phyloP scores from a whole-genome alignment of 495 filamentous ascomycete species.

The Daldinia childiae region DNA sequence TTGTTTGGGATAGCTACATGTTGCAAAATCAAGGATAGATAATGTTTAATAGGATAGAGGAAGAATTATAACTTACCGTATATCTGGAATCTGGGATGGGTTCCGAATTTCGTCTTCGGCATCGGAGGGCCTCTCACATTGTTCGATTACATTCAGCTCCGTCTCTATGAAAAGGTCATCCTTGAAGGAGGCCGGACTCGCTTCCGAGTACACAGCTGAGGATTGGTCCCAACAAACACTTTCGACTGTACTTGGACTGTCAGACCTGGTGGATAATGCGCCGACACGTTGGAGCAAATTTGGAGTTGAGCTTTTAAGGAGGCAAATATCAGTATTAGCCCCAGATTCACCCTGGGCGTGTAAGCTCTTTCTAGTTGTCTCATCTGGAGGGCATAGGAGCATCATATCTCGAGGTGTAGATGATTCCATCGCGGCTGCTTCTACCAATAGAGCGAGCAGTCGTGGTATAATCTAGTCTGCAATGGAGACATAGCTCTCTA shows the following conservation, averaged over 20 bases:
- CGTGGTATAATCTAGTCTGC: not conserved
- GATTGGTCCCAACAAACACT: slow-evolving; percentile 12
- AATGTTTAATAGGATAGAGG: not conserved
- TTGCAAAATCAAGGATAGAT: not conserved
- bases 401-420: not conserved
- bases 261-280: slow-evolving; percentile 9
- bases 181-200: slow-evolving; percentile 9
- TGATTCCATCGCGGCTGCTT: slow-evolving; percentile 8
- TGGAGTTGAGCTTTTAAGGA: not conserved
- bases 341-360: not conserved
- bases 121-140: slow-evolving; percentile 4
- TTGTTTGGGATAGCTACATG: not conserved
- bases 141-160: slow-evolving; percentile 15
- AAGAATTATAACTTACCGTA: not conserved
- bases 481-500: not conserved
- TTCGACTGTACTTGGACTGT: slow-evolving; percentile 9
- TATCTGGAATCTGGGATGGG: not conserved
- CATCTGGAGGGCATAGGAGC: not conserved
- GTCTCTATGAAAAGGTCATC: not conserved
- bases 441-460: not conserved
- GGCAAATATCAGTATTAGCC: not conserved
- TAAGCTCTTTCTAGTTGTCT: not conserved
- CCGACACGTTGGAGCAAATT: not conserved
- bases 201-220: slow-evolving; percentile 9
- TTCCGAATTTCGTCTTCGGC: not conserved